Conservation (phyloP, 805 yeast species). For the Wickerhamomyces tratensis region DNA sequence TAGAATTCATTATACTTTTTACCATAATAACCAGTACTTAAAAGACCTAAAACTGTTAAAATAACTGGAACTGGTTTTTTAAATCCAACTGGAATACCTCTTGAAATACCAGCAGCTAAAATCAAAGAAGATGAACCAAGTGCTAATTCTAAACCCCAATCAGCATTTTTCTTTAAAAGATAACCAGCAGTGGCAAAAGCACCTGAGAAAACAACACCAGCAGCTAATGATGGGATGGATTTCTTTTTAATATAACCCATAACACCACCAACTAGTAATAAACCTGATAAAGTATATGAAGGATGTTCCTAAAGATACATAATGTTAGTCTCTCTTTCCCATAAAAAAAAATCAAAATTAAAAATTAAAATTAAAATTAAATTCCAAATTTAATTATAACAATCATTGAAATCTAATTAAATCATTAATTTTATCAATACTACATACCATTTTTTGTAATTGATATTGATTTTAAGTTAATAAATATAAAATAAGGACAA, state of each 20-base stretch:
- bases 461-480: too few species aligned
- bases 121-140: conserved; percentile 60
- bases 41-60: conserved; percentile 52
- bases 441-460: too few species aligned
- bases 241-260: conserved; percentile 62
- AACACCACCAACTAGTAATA: conserved; percentile 60
- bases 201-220: conserved; percentile 56
- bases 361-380: too few species aligned
- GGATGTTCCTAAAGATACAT: conserved; percentile 54
- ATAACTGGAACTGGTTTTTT: conserved; percentile 69
- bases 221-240: conserved; percentile 71
- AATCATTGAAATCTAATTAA: too few species aligned
- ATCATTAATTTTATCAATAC: too few species aligned
- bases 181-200: conserved; percentile 67
- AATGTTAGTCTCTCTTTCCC: conserved; percentile 1
- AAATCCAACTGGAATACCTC: conserved; percentile 52
- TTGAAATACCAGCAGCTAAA: conserved; percentile 60
- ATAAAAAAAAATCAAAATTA: too few species aligned
- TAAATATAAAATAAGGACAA: too few species aligned
- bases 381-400: too few species aligned
- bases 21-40: conserved; percentile 59
- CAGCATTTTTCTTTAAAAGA: conserved; percentile 60
- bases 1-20: conserved; percentile 72
- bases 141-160: conserved; percentile 76
- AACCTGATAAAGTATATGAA: conserved; percentile 59